Evolutionary conservation across 768 basidiomycete species (phyloP).

Genomic region (Tricholoma hemisulphureum): DNA sequence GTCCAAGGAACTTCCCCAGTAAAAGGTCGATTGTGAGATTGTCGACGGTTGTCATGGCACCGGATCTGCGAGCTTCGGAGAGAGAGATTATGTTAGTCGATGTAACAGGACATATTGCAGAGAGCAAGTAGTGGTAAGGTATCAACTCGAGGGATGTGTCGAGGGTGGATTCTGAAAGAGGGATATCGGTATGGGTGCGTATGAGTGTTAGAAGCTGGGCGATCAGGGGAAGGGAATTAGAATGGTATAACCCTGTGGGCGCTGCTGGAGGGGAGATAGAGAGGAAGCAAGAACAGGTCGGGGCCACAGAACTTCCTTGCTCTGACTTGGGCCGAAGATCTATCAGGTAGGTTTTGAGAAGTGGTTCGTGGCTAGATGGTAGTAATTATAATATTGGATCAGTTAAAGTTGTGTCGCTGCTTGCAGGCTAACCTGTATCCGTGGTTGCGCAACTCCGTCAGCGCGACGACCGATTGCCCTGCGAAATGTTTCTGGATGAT

Average conservation of each 20-base stretch:
- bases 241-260: constrained; percentile 21
- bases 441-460: constrained; percentile 11
- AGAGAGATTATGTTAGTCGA: constrained; percentile 37
- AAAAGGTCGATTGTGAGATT: constrained; percentile 53
- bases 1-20: constrained; percentile 57
- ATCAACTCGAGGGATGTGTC: constrained; percentile 45
- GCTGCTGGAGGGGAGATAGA: constrained; percentile 23
- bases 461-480: constrained; percentile 5
- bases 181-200: constrained; percentile 45
- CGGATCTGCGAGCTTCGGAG: constrained; percentile 35
- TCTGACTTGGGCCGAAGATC: constrained; percentile 9
- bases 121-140: constrained; percentile 55
- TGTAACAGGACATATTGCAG: constrained; percentile 37
- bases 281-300: constrained; percentile 27
- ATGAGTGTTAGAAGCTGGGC: constrained; percentile 42
- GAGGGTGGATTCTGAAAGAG: constrained; percentile 47
- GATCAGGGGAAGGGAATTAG: constrained; percentile 39
- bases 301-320: constrained; percentile 1
- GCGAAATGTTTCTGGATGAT: constrained; percentile 13
- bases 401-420: background rate
- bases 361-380: constrained; percentile 16
- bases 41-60: constrained; percentile 37
- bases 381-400: background rate
- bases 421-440: constrained; percentile 23
- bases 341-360: constrained; percentile 18